These are phyloP conservation scores for Leucocoprinus birnbaumii DNA, from an alignment of 768 basidiomycete genomes.

Conservation along the genomic window DNA sequence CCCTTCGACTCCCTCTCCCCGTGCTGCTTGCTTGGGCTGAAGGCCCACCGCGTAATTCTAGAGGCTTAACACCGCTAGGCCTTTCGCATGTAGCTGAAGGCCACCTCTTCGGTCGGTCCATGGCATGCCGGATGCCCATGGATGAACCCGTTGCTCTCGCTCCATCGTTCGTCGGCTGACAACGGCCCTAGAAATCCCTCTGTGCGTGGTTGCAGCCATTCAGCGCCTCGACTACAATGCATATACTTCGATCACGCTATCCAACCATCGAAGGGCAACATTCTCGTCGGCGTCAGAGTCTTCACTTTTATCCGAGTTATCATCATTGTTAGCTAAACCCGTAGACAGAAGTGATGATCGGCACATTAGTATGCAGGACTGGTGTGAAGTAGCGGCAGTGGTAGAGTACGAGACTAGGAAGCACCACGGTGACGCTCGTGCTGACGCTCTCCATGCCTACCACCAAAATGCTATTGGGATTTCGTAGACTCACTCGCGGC, in stretches of 20 bases:
- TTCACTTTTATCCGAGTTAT: not conserved
- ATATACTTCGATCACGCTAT: constrained; percentile 17
- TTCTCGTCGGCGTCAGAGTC: not conserved
- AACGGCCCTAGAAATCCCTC: constrained; percentile 16
- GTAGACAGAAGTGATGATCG: constrained; percentile 17
- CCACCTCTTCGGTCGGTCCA: not conserved
- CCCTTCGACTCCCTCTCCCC: too few relatives aligned
- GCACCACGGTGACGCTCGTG: constrained; percentile 14
- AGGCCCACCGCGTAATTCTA: not conserved
- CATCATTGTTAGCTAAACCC: constrained; percentile 12
- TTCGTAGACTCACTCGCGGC: constrained; percentile 11
- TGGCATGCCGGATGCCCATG: too few relatives aligned
- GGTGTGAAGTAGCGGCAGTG: not conserved
- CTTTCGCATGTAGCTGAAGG: not conserved
- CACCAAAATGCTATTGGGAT: constrained; percentile 11
- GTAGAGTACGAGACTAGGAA: constrained; percentile 12
- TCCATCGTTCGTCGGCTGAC: not conserved
- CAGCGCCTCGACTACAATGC: constrained; percentile 17
- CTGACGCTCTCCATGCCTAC: constrained; percentile 12
- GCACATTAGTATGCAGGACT: constrained; percentile 17
- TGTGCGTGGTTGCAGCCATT: constrained; percentile 17
- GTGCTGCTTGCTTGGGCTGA: not conserved
- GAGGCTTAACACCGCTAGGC: not conserved
- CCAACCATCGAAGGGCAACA: constrained; percentile 13
- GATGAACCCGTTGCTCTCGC: too few relatives aligned